Conservation (phyloP, 805 yeast species). For the Phaffomyces thermotolerans region DNA sequence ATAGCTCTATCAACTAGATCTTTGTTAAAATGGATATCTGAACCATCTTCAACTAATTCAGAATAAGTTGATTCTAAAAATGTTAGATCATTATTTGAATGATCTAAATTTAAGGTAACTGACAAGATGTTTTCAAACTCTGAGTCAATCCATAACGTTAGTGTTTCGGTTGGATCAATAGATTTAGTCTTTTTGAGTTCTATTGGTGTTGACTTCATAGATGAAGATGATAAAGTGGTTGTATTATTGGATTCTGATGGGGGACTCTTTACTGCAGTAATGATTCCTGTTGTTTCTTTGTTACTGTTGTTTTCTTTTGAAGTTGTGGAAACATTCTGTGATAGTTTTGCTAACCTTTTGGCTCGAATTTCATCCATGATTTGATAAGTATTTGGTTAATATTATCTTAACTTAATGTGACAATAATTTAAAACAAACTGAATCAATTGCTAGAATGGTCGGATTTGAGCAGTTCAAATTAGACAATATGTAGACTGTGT, state of each 20-base stretch:
- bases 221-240: background rate
- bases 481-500: too few species aligned
- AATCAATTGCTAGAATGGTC: too few species aligned
- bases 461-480: too few species aligned
- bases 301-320: background rate
- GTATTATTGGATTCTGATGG: background rate
- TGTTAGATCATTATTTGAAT: constrained; percentile 3
- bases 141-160: constrained; percentile 8
- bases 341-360: constrained; percentile 23
- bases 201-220: background rate
- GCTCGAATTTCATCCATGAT: constrained; percentile 31
- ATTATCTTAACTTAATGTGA: background rate
- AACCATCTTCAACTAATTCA: constrained; percentile 17
- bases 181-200: constrained; percentile 1
- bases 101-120: constrained; percentile 17
- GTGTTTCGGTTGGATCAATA: background rate
- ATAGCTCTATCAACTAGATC: constrained; percentile 40
- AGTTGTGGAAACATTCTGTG: background rate
- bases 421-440: too few species aligned
- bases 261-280: background rate
- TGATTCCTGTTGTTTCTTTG: background rate
- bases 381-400: background rate
- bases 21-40: constrained; percentile 14
- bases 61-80: constrained; percentile 20
- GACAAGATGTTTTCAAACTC: constrained; percentile 13